phyloP scores from a whole-genome alignment of 371 early-diverging fungal genomes.

The Vairimorpha ceranae region DNA sequence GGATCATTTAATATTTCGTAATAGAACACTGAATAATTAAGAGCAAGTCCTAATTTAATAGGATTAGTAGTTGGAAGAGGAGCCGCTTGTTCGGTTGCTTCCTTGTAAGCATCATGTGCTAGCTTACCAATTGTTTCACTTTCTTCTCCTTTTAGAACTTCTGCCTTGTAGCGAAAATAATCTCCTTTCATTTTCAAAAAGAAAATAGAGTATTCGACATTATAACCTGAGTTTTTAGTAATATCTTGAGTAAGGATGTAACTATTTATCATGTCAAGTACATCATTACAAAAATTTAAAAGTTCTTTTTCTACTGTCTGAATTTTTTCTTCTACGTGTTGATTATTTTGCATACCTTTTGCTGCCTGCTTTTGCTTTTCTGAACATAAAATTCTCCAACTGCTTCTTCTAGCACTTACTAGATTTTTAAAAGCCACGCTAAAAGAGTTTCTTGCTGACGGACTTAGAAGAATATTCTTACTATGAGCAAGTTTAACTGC shows the following conservation, averaged over 20 bases:
- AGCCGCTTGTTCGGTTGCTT: slow-evolving; percentile 82
- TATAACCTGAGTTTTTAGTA: slow-evolving; percentile 57
- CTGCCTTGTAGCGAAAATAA: slow-evolving; percentile 97
- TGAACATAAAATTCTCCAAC: slow-evolving; percentile 95
- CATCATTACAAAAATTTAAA: slow-evolving; percentile 82
- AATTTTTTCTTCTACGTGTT: slow-evolving; percentile 81
- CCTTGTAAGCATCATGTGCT: slow-evolving; percentile 87
- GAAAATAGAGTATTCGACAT: slow-evolving; percentile 90
- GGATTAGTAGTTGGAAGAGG: slow-evolving; percentile 92
- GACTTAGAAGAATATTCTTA: slow-evolving; percentile 71
- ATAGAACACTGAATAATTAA: slow-evolving; percentile 99
- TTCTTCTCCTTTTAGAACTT: slow-evolving; percentile 77
- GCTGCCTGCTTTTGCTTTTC: slow-evolving; percentile 91
- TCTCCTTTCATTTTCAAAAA: slow-evolving; percentile 99
- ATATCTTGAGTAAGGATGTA: slow-evolving; percentile 74
- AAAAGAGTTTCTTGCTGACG: slow-evolving; percentile 91
- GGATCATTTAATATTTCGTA: slow-evolving; percentile 97
- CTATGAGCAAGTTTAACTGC: slow-evolving; percentile 63
- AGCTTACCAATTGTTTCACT: slow-evolving; percentile 73
- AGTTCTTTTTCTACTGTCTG: slow-evolving; percentile 83
- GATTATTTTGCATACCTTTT: slow-evolving; percentile 70
- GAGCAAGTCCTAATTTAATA: slow-evolving; percentile 91
- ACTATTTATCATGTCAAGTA: slow-evolving; percentile 77
- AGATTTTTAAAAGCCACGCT: slow-evolving; percentile 99
- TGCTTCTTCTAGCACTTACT: slow-evolving; percentile 92